Evolutionary conservation across 2,329 filamentous ascomycete genomes (phyloP).

Genomic region (Tympanopsis confertula): DNA sequence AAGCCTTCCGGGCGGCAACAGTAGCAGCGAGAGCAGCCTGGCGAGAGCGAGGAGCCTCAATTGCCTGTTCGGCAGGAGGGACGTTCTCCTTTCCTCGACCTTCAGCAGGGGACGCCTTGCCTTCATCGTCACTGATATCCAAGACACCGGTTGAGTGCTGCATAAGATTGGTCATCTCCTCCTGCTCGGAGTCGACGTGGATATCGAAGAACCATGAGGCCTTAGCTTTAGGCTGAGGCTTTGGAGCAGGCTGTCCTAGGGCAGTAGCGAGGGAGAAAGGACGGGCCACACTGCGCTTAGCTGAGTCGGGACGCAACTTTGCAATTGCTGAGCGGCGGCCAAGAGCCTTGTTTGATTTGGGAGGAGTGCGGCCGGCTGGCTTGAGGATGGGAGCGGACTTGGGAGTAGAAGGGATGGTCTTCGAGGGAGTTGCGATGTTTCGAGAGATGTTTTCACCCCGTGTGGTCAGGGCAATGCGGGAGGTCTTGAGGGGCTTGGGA

Average conservation of each 20-base stretch:
- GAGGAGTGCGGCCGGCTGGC: not conserved
- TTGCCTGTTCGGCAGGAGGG: not conserved
- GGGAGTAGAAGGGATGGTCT: not conserved
- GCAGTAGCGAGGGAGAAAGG: not conserved
- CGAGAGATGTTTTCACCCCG: too few relatives aligned
- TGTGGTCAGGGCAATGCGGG: not conserved
- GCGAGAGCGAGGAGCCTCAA: not conserved
- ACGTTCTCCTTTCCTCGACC: constrained; percentile 1
- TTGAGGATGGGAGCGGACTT: not conserved
- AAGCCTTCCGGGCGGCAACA: not conserved
- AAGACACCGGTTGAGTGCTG: not conserved
- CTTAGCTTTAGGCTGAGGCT: not conserved
- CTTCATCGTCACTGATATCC: constrained; percentile 1
- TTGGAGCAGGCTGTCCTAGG: not conserved
- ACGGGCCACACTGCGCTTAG: not conserved
- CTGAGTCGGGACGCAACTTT: not conserved
- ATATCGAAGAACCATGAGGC: constrained; percentile 1
- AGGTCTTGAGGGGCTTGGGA: constrained; percentile 1
- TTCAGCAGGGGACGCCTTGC: not conserved
- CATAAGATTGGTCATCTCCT: constrained; percentile 1
- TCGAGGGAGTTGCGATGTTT: not conserved
- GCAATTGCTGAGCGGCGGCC: not conserved
- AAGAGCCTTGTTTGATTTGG: not conserved
- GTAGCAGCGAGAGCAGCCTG: not conserved
- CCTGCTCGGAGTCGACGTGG: not conserved